phyloP scores from a whole-genome alignment of 495 filamentous ascomycete genomes.

The Geoglossum glabrum region DNA sequence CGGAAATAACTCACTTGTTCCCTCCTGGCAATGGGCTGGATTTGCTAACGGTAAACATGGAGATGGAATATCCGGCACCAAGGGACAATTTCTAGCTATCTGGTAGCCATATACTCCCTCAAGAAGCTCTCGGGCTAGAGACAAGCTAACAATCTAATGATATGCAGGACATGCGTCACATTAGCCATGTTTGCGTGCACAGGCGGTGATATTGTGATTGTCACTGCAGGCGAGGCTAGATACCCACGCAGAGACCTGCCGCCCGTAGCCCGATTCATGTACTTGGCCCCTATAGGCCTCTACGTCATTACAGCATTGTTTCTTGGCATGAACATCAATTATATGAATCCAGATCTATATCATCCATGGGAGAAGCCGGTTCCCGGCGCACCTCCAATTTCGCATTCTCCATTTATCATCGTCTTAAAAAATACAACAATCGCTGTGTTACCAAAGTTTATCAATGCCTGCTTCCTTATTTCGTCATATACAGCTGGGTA shows the following conservation, averaged over 20 bases:
- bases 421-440: constrained; percentile 12
- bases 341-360: constrained; percentile 14
- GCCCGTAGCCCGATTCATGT: constrained; percentile 14
- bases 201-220: constrained; percentile 24
- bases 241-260: constrained; percentile 14
- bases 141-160: background rate
- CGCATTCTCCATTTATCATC: constrained; percentile 20
- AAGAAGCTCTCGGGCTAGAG: no score
- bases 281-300: constrained; percentile 12
- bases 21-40: no score
- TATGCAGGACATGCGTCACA: constrained; percentile 19
- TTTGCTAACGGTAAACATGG: no score
- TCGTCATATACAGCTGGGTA: constrained; percentile 15
- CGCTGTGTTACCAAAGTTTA: constrained; percentile 10
- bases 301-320: constrained; percentile 16
- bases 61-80: constrained; percentile 8
- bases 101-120: no score
- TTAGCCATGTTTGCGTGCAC: constrained; percentile 24
- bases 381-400: constrained; percentile 7
- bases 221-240: constrained; percentile 23
- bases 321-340: constrained; percentile 17
- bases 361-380: constrained; percentile 9
- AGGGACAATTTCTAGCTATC: constrained; percentile 12
- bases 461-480: constrained; percentile 16
- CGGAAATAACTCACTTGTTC: no score